phyloP scores from a whole-genome alignment of 306 rosid genomes.

The Begonia loranthoides region DNA sequence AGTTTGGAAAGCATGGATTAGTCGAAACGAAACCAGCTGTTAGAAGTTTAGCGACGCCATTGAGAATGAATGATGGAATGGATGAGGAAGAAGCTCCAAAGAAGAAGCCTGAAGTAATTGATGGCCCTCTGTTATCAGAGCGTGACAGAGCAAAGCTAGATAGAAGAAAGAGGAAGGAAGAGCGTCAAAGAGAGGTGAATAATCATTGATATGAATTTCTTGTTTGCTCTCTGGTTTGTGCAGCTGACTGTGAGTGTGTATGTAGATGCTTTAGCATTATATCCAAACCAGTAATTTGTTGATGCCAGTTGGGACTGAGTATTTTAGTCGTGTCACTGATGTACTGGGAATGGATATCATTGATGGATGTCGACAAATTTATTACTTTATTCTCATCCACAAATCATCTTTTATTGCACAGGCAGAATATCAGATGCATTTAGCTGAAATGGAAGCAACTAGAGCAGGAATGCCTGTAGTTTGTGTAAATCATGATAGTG shows the following conservation, averaged over 20 bases:
- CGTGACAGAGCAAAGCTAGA: slow-evolving; percentile 71
- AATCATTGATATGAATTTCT: background rate
- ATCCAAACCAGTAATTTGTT: too few relatives aligned
- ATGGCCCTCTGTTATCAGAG: slow-evolving; percentile 78
- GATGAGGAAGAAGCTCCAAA: slow-evolving; percentile 60
- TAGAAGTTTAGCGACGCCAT: slow-evolving; percentile 76
- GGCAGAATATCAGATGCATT: slow-evolving; percentile 78
- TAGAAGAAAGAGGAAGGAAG: slow-evolving; percentile 83
- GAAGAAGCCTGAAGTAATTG: slow-evolving; percentile 76
- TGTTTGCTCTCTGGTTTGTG: too few relatives aligned
- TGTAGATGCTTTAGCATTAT: too few relatives aligned
- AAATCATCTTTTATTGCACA: slow-evolving; percentile 12
- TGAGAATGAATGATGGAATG: slow-evolving; percentile 89
- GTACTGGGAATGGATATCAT: background rate
- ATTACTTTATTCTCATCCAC: too few relatives aligned
- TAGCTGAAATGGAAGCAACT: slow-evolving; percentile 87
- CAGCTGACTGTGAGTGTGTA: too few relatives aligned
- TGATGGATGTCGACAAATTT: background rate
- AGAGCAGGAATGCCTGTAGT: slow-evolving; percentile 91
- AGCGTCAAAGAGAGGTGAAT: slow-evolving; percentile 90
- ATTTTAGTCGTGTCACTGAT: too few relatives aligned
- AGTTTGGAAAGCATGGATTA: slow-evolving; percentile 86
- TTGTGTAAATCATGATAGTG: slow-evolving; percentile 56
- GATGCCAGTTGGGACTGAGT: too few relatives aligned
- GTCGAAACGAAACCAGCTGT: slow-evolving; percentile 64